Base-by-base conservation (phyloP, 768 basidiomycete species). In the Podaxis mareebaensis region DNA sequence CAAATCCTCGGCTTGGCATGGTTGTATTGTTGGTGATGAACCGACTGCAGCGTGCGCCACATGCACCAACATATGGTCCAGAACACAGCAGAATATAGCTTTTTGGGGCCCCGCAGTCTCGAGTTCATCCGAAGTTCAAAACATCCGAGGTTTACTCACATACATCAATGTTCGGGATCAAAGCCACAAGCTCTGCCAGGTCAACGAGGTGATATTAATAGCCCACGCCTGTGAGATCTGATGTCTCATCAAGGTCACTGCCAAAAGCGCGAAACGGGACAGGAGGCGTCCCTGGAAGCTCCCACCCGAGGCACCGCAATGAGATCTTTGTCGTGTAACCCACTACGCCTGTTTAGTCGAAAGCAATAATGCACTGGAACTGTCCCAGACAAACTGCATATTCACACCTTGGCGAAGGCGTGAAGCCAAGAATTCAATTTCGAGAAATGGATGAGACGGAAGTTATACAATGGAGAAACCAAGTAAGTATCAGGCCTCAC, bases 121-220 rank as follows among this genome's bases (percentile, higher is more conserved):
- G 24, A 42, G 52, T 53, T 26, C 30, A 15, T 53, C 17, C 30
- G 52, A 22, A 40, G 36, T 10, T 11, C 39, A 56, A 56, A 56
- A 24, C 54, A 56, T 56, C 44, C 26, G 59, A 51, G 51, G 36
- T 52, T 59, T 53, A 60, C 38, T 56, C 54, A 15, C 53, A 36
- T 11, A 12, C n/a, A 40, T 24, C 12, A 39, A 24, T 12, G 26
- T 51, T 10, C 24, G 24, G 26, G 49, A 24, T 51, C 49, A 40
- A 54, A 33, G 11, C 30, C 49, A 24, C 49, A 22, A 15, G 22
- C 49, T 24, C 12, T 12, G 22, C 49, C 49, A 51, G 13, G 11
- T n/a, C 22, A 24, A 13, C 33, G 30, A 38, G 20, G 39, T 40
- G 54, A 55, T 56, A 40, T 15, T 8, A 38, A 56, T 54, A 54